A percentile compares a stretch with the other conserved stretches of the same genome.
phyloP scores from a whole-genome alignment of 352 stramenopile genomes.

The Peronospora belbahrii region DNA sequence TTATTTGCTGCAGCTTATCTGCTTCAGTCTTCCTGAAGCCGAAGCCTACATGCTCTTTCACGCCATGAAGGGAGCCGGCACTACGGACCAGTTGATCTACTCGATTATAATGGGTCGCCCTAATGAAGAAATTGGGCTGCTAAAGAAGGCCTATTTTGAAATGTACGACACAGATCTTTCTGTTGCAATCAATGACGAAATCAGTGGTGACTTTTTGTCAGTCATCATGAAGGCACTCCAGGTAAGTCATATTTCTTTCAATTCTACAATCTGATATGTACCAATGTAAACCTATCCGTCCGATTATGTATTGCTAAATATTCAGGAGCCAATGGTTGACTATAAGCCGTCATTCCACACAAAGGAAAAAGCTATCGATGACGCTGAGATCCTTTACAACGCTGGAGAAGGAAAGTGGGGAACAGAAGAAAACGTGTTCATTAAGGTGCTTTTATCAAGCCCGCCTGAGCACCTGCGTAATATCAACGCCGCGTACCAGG shows the following conservation, averaged over 20 bases:
- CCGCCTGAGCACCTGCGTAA: constrained; percentile 52
- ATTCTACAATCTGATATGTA: not conserved
- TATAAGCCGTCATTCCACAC: constrained; percentile 52
- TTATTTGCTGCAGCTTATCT: constrained; percentile 51
- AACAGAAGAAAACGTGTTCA: constrained; percentile 61
- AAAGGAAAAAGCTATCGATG: constrained; percentile 47
- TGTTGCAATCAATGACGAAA: constrained; percentile 35
- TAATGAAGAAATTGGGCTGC: constrained; percentile 40
- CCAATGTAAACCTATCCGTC: not conserved
- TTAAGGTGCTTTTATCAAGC: constrained; percentile 56
- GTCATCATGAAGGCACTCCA: constrained; percentile 47
- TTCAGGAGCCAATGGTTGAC: constrained; percentile 28
- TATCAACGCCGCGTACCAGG: constrained; percentile 48
- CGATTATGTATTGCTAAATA: not conserved
- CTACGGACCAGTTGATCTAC: constrained; percentile 54
- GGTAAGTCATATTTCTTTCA: constrained; percentile 6
- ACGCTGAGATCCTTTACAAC: constrained; percentile 56
- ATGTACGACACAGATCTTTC: constrained; percentile 47
- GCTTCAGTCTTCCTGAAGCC: constrained; percentile 43
- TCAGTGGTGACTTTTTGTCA: constrained; percentile 41
- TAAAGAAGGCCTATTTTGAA: constrained; percentile 52
- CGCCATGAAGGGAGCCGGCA: constrained; percentile 47
- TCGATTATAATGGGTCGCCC: constrained; percentile 45
- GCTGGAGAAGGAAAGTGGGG: constrained; percentile 74
- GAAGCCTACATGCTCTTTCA: constrained; percentile 59